Percentiles rank a stretch among this genome's conserved stretches.
Conservation (phyloP, 495 filamentous ascomycete species). For the Trichoderma orchidacearum region DNA sequence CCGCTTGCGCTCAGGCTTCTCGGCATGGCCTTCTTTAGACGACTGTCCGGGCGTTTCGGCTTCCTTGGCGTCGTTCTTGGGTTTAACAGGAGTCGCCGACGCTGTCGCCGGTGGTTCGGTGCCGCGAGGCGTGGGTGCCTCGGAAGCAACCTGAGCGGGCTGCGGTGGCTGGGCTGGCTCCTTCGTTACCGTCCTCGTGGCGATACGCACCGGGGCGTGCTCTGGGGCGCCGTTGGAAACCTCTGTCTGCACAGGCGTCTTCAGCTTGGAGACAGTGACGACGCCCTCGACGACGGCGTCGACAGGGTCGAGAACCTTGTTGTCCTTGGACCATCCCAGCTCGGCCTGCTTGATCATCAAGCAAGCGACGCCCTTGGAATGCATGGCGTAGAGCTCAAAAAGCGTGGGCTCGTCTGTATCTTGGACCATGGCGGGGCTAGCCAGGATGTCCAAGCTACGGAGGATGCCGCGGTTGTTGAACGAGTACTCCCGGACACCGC, state of each 20-base stretch:
- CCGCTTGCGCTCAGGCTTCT: slow-evolving; percentile 31
- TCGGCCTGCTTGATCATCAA: slow-evolving; percentile 73
- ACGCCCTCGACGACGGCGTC: slow-evolving; percentile 58
- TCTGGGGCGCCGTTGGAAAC: slow-evolving; percentile 11
- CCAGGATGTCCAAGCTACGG: slow-evolving; percentile 77
- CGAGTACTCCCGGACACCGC: slow-evolving; percentile 86
- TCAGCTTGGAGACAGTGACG: slow-evolving; percentile 32
- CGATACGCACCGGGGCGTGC: slow-evolving; percentile 19
- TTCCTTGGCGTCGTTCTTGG: slow-evolving; percentile 25
- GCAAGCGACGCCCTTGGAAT: slow-evolving; percentile 87
- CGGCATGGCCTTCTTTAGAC: slow-evolving; percentile 6
- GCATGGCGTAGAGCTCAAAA: slow-evolving; percentile 95
- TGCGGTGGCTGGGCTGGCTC: slow-evolving; percentile 21
- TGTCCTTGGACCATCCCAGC: slow-evolving; percentile 77
- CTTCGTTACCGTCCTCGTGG: slow-evolving; percentile 20
- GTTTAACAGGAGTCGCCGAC: slow-evolving; percentile 11
- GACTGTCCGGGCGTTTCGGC: slow-evolving; percentile 24
- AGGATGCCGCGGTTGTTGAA: slow-evolving; percentile 79
- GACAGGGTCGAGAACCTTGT: slow-evolving; percentile 62
- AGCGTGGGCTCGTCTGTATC: slow-evolving; percentile 44
- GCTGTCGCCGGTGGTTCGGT: slow-evolving; percentile 11
- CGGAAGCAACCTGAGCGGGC: slow-evolving; percentile 8
- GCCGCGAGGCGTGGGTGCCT: slow-evolving; percentile 1
- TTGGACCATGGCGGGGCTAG: slow-evolving; percentile 39
- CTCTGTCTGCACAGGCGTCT: slow-evolving; percentile 17